Evolutionary conservation across 2,329 filamentous ascomycete species (phyloP).

Genomic region (Penicillium sp.): DNA sequence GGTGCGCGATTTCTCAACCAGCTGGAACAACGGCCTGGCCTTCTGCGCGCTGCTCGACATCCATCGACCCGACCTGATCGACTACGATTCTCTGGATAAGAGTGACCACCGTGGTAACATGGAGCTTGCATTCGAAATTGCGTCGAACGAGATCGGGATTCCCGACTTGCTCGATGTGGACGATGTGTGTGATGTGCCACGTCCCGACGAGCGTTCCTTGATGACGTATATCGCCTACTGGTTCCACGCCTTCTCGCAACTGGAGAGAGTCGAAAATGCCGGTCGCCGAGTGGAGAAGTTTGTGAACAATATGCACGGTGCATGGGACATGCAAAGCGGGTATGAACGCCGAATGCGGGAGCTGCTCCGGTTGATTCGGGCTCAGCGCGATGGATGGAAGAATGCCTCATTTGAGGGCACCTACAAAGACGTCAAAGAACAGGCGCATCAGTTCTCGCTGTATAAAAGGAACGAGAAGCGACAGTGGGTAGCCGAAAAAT

Average conservation of each 20-base stretch:
- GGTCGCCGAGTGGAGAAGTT: conserved; percentile 97
- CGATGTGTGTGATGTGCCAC: conserved; percentile 93
- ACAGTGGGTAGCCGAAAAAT: conserved; percentile 96
- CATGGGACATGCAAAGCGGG: conserved; percentile 98
- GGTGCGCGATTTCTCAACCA: conserved; percentile 87
- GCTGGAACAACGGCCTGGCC: conserved; percentile 95
- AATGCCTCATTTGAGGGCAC: conserved; percentile 81
- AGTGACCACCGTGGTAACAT: conserved; percentile 92
- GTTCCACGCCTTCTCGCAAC: conserved; percentile 99
- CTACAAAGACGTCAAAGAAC: conserved; percentile 85
- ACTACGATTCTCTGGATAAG: conserved; percentile 93
- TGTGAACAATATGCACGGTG: conserved; percentile 96
- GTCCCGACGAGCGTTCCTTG: conserved; percentile 90
- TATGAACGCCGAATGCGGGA: conserved; percentile 89
- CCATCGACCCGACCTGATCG: conserved; percentile 92
- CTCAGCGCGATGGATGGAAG: conserved; percentile 72
- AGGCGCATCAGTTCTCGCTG: conserved; percentile 72
- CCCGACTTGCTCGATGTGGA: conserved; percentile 93
- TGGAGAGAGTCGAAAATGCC: conserved; percentile 97
- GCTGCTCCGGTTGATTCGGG: conserved; percentile 68
- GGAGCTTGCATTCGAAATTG: conserved; percentile 96
- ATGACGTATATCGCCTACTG: conserved; percentile 99
- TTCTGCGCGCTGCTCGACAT: conserved; percentile 97
- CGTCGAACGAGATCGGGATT: conserved; percentile 92
- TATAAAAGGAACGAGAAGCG: conserved; percentile 91